These are phyloP conservation scores for Diaporthe amygdali DNA, from an alignment of 2,329 filamentous ascomycete genomes.

Conservation along the genomic window DNA sequence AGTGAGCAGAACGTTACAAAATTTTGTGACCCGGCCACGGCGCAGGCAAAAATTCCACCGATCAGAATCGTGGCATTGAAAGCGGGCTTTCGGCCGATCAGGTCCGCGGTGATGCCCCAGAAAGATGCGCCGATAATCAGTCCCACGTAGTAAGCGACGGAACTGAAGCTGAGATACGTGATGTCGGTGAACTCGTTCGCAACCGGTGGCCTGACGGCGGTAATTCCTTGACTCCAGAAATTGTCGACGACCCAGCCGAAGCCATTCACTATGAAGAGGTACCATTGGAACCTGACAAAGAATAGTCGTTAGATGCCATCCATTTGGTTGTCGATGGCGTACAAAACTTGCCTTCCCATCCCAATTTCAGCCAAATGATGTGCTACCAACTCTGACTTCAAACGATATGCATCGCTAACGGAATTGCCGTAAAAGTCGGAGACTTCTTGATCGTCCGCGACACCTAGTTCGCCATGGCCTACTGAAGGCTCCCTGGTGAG, in stretches of 20 bases:
- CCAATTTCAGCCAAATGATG: conserved; percentile 36
- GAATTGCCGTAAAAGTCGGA: conserved; percentile 43
- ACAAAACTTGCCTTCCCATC: conserved; percentile 40
- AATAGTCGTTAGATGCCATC: background rate
- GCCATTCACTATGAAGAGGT: conserved; percentile 50
- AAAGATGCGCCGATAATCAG: conserved; percentile 51
- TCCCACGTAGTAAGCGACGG: conserved; percentile 45
- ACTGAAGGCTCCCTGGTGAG: background rate
- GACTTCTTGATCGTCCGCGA: conserved; percentile 34
- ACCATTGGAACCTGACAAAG: conserved; percentile 41
- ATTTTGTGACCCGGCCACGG: conserved; percentile 61
- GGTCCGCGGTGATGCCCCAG: conserved; percentile 47
- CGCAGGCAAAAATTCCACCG: conserved; percentile 59
- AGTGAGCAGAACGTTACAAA: conserved; percentile 62
- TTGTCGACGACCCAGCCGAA: conserved; percentile 53
- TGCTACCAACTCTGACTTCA: conserved; percentile 39
- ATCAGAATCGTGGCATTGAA: conserved; percentile 52
- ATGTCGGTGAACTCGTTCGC: conserved; percentile 41
- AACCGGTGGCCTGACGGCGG: conserved; percentile 38
- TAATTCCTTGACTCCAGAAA: conserved; percentile 43
- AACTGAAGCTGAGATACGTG: conserved; percentile 37
- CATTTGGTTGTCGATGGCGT: accelerated
- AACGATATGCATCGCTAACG: conserved; percentile 36
- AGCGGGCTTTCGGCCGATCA: conserved; percentile 48
- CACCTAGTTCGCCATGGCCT: conserved; percentile 1